Evolutionary conservation across 257 asterid species (phyloP).

Genomic region (Leptodermis oblonga): DNA sequence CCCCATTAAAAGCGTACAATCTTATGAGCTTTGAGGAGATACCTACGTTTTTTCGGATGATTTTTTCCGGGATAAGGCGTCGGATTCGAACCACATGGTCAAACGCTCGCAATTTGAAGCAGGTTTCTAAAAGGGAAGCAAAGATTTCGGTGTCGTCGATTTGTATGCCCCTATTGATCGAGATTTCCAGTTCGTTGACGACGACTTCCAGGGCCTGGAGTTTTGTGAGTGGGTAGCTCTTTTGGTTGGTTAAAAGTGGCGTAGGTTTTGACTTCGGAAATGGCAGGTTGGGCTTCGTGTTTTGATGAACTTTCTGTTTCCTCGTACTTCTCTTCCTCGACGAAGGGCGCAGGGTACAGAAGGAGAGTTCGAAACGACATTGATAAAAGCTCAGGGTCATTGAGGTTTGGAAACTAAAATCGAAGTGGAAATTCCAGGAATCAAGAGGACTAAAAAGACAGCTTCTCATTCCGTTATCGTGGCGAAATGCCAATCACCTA

Average conservation of each 20-base stretch:
- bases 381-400: conserved; percentile 1
- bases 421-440: background rate
- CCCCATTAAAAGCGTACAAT: conserved; percentile 45
- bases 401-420: background rate
- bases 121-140: conserved; percentile 73
- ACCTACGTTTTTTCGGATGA: conserved; percentile 57
- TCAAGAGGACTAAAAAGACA: too few species aligned
- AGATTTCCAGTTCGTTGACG: conserved; percentile 41
- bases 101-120: conserved; percentile 54
- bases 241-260: conserved; percentile 39
- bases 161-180: conserved; percentile 43
- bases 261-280: conserved; percentile 51
- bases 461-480: background rate
- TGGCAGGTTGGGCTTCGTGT: conserved; percentile 27
- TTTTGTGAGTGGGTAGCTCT: conserved; percentile 36
- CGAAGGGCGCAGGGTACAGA: background rate
- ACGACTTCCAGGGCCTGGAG: conserved; percentile 67
- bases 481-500: background rate
- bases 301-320: conserved; percentile 23
- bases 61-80: conserved; percentile 53
- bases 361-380: background rate
- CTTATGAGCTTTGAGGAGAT: conserved; percentile 66
- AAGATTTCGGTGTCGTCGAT: conserved; percentile 62
- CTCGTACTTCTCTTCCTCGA: conserved; percentile 20
- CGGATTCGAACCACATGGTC: conserved; percentile 46